phyloP scores from a whole-genome alignment of 768 basidiomycete species.

The Rhodotorula taiwanensis region DNA sequence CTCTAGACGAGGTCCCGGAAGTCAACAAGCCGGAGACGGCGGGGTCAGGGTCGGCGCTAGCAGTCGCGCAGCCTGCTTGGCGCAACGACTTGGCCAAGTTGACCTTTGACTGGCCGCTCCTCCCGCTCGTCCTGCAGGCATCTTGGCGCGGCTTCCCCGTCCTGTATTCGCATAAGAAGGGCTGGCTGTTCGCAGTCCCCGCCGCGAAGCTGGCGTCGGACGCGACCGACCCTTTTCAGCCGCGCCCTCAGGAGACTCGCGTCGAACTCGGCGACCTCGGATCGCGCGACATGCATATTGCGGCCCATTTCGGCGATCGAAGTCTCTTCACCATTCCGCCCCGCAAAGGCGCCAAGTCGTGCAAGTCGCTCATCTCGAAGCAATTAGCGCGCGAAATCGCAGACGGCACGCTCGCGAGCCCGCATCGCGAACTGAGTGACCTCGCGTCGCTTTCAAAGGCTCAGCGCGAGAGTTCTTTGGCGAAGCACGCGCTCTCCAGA shows the following conservation, averaged over 20 bases:
- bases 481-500: conserved; percentile 45
- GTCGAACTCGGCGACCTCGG: conserved; percentile 1
- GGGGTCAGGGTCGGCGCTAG: conserved; percentile 4
- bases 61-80: conserved; percentile 7
- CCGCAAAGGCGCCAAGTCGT: neutral
- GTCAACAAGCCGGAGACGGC: neutral
- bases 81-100: conserved; percentile 9
- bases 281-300: neutral
- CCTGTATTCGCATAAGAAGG: conserved; percentile 41
- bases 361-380: conserved; percentile 2
- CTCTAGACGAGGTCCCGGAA: neutral
- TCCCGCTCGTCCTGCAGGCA: conserved; percentile 57
- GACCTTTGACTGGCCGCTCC: conserved; percentile 25
- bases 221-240: neutral
- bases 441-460: conserved; percentile 49
- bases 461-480: conserved; percentile 45
- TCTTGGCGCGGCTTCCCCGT: conserved; percentile 44
- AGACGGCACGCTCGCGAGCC: conserved; percentile 15
- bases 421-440: conserved; percentile 49
- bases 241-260: neutral
- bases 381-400: conserved; percentile 6
- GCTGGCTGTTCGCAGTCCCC: conserved; percentile 44
- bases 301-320: neutral
- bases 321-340: conserved; percentile 11
- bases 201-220: neutral